Percentiles rank a stretch among this genome's conserved stretches.
Conservation (phyloP, 2,329 filamentous ascomycete species). For the Mycosphaerella arachidis region DNA sequence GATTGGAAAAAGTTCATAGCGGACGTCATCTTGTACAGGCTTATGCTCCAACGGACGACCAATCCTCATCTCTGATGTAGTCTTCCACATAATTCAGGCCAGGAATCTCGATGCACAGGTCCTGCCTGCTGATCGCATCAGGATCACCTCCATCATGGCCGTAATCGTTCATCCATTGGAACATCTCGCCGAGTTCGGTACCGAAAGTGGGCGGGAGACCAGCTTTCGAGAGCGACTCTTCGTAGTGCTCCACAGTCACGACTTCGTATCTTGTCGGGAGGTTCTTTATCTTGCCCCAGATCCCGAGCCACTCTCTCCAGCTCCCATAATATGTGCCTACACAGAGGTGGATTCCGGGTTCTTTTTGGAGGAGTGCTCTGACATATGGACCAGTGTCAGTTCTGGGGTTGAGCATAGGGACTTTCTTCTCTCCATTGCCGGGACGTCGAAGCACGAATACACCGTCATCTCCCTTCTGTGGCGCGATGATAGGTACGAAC, state of each 20-base stretch:
- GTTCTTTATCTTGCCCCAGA: constrained; percentile 24
- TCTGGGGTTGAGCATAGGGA: constrained; percentile 10
- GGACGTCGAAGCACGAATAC: constrained; percentile 22
- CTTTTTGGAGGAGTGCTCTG: constrained; percentile 23
- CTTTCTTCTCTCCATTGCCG: constrained; percentile 8
- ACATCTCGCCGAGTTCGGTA: constrained; percentile 3
- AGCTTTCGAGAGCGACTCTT: neutral
- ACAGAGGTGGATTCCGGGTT: constrained; percentile 25
- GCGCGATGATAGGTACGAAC: constrained; percentile 1
- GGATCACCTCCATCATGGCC: constrained; percentile 1
- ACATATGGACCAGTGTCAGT: constrained; percentile 20
- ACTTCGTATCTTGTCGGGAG: constrained; percentile 22
- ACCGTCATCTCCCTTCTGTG: neutral
- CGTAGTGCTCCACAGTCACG: constrained; percentile 1
- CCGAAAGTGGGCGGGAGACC: neutral
- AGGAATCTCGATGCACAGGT: neutral
- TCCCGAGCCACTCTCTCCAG: constrained; percentile 26
- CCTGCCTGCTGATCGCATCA: neutral
- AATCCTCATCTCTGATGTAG: constrained; percentile 1
- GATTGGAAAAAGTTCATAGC: neutral
- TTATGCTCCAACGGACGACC: neutral
- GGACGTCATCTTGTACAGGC: neutral
- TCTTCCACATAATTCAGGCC: neutral
- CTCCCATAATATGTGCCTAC: constrained; percentile 22
- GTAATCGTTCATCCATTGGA: neutral